Percentiles rank a stretch among this genome's conserved stretches.
Evolutionary conservation across 202 grass and related monocot genomes (phyloP).

Genomic region (Schoenoplectus tabernaemontani): DNA sequence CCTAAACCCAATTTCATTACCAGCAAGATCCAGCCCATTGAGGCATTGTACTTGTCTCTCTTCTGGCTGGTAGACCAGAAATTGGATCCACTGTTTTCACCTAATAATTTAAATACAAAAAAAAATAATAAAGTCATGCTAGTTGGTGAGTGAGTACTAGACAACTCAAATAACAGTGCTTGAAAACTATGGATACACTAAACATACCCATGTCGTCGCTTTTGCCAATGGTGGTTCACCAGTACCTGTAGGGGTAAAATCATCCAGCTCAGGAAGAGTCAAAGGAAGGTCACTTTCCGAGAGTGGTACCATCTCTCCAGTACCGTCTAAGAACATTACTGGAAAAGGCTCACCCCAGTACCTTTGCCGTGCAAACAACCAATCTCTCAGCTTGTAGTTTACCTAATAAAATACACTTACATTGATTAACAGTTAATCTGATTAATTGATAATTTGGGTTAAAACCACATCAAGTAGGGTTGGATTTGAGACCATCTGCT

Average conservation of each 20-base stretch:
- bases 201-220: slow-evolving; percentile 77
- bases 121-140: slow-evolving; percentile 12
- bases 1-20: slow-evolving; percentile 38
- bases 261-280: slow-evolving; percentile 89
- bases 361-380: slow-evolving; percentile 91
- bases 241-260: slow-evolving; percentile 93
- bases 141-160: neutral
- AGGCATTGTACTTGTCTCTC: slow-evolving; percentile 98
- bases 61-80: slow-evolving; percentile 60
- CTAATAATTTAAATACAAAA: slow-evolving; percentile 35
- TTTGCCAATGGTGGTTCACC: slow-evolving; percentile 87
- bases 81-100: slow-evolving; percentile 53
- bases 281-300: slow-evolving; percentile 70
- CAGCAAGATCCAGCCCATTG: slow-evolving; percentile 99
- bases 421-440: slow-evolving; percentile 26
- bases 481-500: neutral
- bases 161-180: neutral
- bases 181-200: neutral
- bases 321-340: slow-evolving; percentile 66
- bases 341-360: slow-evolving; percentile 99
- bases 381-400: slow-evolving; percentile 98
- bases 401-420: slow-evolving; percentile 38
- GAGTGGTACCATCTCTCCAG: slow-evolving; percentile 63
- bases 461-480: neutral
- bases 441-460: neutral